Percentiles rank a stretch among this genome's conserved stretches.
Evolutionary conservation across 1,139 yeast species (phyloP).

Genomic region (Taphrina wiesneri): DNA sequence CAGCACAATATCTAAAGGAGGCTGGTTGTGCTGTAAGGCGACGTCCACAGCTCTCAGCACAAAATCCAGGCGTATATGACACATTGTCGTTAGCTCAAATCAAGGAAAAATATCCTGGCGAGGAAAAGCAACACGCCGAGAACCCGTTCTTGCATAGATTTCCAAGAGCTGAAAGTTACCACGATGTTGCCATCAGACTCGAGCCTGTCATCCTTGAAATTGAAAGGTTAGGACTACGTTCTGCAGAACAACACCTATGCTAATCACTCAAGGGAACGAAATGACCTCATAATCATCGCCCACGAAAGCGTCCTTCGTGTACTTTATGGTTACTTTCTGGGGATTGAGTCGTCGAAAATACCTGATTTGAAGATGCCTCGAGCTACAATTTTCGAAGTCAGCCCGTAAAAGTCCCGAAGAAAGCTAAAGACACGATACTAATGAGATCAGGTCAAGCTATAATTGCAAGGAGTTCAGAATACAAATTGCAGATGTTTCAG

Average conservation of each 20-base stretch:
- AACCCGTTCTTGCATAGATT: conserved; percentile 94
- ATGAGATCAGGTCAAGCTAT: conserved; percentile 7
- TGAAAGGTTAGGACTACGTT: conserved; percentile 1
- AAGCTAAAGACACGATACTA: background rate
- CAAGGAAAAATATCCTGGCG: conserved; percentile 62
- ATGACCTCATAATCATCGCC: conserved; percentile 85
- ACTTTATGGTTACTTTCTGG: conserved; percentile 91
- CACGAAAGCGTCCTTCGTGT: conserved; percentile 89
- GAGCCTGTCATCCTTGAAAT: conserved; percentile 73
- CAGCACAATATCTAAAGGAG: conserved; percentile 64
- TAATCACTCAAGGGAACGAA: conserved; percentile 77
- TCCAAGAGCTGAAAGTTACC: conserved; percentile 91
- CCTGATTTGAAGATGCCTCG: conserved; percentile 33
- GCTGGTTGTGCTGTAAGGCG: conserved; percentile 63
- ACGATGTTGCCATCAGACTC: conserved; percentile 89
- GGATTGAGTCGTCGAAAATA: conserved; percentile 81
- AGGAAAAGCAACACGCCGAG: conserved; percentile 60
- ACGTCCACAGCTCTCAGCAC: conserved; percentile 78
- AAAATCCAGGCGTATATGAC: conserved; percentile 88
- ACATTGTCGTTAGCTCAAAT: conserved; percentile 65
- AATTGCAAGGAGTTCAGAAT: conserved; percentile 8
- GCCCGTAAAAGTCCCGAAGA: conserved; percentile 12
- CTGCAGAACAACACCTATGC: background rate
- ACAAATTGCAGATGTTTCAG: conserved; percentile 9
- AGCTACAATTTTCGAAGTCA: conserved; percentile 27